Base-by-base conservation (phyloP, 2,329 filamentous ascomycete species). In the Sarocladiaceae sp. region DNA sequence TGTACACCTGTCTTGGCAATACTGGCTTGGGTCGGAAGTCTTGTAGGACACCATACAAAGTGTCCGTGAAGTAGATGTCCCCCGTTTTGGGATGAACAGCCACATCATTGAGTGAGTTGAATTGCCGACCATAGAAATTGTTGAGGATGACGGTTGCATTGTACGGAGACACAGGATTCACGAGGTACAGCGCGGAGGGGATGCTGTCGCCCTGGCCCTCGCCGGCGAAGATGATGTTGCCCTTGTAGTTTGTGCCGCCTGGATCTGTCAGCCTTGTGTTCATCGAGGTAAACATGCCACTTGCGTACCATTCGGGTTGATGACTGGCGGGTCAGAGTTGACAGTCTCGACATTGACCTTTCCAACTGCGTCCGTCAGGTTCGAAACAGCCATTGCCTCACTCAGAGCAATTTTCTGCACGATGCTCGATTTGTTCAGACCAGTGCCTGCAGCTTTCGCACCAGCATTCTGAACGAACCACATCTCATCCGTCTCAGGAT, bases 41-140 rank as follows among this genome's bases (percentile, higher is more conserved):
- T 59, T 85, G 82, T 37, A 78, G 69, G 54, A 72, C 78, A 3
- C 80, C 83, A 56, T 86, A 86, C 7, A 75, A 71, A 0, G 79
- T 76, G 53, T 86, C 82, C 1, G 82, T 86, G 58, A 86, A 85
- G 68, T 83, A 86, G n/a, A 86, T 66, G 23, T 80, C 74, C n/a
- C 73, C 72, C 53, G 76, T 82, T 11, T 64, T 62, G 26, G 80
- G 72, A 56, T 83, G 74, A 52, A 81, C 61, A 1, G 73, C 71
- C 0, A 80, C 71, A 54, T 86, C 82, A 56, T 84, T 84, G 11
- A 83, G 64, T 0, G 80, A 83, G 61, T 76, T 82, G 65, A 84
- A 85, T 36, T 77, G 71, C 2, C 80, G 74, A 17, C 82, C 80
- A 48, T 80, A 80, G 61, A 71, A 86, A 62, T 79, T 82, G 57